phyloP scores from a whole-genome alignment of 2,329 filamentous ascomycete species.

The Trichoderma hamatum region DNA sequence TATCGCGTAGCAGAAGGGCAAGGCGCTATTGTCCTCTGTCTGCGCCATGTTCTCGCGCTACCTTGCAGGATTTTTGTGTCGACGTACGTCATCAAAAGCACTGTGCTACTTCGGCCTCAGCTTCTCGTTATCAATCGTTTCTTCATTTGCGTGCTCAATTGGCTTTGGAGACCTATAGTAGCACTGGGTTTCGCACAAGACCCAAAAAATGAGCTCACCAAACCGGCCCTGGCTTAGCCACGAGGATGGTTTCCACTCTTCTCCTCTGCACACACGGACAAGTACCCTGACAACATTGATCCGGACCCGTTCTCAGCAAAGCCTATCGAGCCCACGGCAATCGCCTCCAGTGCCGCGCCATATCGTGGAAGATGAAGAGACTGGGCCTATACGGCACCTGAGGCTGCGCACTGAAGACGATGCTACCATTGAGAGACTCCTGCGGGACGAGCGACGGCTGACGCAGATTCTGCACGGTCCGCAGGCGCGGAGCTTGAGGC shows the following conservation, averaged over 20 bases:
- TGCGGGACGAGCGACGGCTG: constrained; percentile 61
- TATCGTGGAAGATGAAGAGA: constrained; percentile 41
- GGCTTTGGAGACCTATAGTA: neutral
- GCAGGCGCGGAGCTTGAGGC: constrained; percentile 77
- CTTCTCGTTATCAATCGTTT: neutral
- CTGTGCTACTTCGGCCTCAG: neutral
- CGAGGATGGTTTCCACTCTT: constrained; percentile 31
- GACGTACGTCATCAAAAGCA: constrained; percentile 16
- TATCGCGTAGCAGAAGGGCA: constrained; percentile 4
- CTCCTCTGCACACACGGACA: constrained; percentile 42
- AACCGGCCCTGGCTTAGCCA: constrained; percentile 31
- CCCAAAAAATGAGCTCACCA: constrained; percentile 38
- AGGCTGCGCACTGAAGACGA: constrained; percentile 44
- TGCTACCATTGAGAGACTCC: constrained; percentile 48
- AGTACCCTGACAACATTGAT: constrained; percentile 45
- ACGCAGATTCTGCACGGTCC: constrained; percentile 65
- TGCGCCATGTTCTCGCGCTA: constrained; percentile 5
- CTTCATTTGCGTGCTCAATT: constrained; percentile 6
- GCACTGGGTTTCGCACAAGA: neutral
- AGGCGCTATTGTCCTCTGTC: neutral
- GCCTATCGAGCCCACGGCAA: constrained; percentile 36
- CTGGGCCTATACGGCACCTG: constrained; percentile 28
- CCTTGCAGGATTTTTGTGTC: neutral
- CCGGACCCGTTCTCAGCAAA: constrained; percentile 44
- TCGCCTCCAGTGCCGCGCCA: constrained; percentile 29